Base-by-base conservation (phyloP, 495 filamentous ascomycete genomes). In the Oleoguttula mirabilis region DNA sequence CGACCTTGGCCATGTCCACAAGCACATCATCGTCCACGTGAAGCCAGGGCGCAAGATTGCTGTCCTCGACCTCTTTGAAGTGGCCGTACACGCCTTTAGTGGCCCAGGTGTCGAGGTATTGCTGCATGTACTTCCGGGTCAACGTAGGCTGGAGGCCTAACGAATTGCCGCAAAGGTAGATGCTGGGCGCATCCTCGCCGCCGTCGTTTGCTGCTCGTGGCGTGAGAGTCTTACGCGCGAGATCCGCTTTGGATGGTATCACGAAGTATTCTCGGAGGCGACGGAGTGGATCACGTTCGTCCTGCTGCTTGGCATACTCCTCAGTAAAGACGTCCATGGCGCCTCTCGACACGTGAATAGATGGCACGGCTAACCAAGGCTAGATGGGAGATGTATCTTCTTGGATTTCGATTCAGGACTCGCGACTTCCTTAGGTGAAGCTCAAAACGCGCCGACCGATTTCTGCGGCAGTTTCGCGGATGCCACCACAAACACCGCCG, bases 121-220 rank as follows among this genome's bases (percentile, higher is more conserved):
- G 71, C 30, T 76, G 68, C 51, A 98, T 72, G 48, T 84, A 80
- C 12, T 69, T 63, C 31, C 70, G 66, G 2, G 79, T 85, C 41
- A 72, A 70, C 43, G 72, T 75, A 27, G 90, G 92, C 57, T 96
- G 90, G 23, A 92, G 70, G 31, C 90, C 90, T 8, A 98, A 71
- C 3, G 90, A 98, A 64, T 98, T 94, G n/a, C 90, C 90, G 55
- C 88, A 94, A 31, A 98, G 71, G 59, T 98, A 98, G 54, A 85
- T 80, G 60, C 75, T 81, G 38, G 57, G 60, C 10, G 36, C 31
- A 19, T 41, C 15, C 21, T 42, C 41, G 3, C 17, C 17, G n/a
- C 16, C 14, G 27, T 45, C 20, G 10, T 14, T 21, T 21, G 10
- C 10, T 21, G 30, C 3, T 27, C 38, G 11, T 17, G 21, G 15